Evolutionary conservation across 805 yeast species (phyloP), one percentile per base, ranked within the genome.

Genomic region (Hanseniaspora pseudoguilliermondii): DNA sequence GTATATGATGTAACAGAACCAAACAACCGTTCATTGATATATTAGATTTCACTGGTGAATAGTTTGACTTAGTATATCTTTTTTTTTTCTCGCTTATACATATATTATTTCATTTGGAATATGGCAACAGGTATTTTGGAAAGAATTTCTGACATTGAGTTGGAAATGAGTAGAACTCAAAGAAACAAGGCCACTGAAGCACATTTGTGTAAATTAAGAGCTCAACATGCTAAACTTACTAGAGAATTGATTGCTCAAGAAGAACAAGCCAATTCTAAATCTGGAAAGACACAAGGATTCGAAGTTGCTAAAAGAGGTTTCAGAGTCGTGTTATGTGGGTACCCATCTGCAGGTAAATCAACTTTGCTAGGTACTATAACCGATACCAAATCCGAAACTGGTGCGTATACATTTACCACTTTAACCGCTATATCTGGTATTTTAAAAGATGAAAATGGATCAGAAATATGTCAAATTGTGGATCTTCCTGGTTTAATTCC

Each of bases 141-240:
- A 60, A 89, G 87, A 66, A 89, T 89, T 63, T 82, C 82, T 58
- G 87, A 83, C 71, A 89, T 91, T 71, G 95, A 90, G 71, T 88
- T 83, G 71, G 98, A 91, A 69, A 82, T 91, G 75, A 80, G 95
- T 36, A 78, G 96, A 59, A 91, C 98, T 35, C 98, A 91, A 68
- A 91, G 93, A 74, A 91, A 91, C 67, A 91, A 91, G 71, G 97
- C 98, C 60, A 91, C 98, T 0, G 97, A 91, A 73, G 90, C 93
- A 69, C 98, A 91, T 68, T 77, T 91, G 65, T 97, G 98, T 60
- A 78, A 91, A 25, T 74, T 93, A 54, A 90, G 91, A 71, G 98
- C 97, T 55, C 93, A 91, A 68, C 78, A 93, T 44, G 98, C 98
- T 10, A 77, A 95, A 60, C 86, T 86, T 65, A 79, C 97, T 66